Evolutionary conservation across 805 yeast species (phyloP).

Genomic region (Yarrowia phangngaensis): DNA sequence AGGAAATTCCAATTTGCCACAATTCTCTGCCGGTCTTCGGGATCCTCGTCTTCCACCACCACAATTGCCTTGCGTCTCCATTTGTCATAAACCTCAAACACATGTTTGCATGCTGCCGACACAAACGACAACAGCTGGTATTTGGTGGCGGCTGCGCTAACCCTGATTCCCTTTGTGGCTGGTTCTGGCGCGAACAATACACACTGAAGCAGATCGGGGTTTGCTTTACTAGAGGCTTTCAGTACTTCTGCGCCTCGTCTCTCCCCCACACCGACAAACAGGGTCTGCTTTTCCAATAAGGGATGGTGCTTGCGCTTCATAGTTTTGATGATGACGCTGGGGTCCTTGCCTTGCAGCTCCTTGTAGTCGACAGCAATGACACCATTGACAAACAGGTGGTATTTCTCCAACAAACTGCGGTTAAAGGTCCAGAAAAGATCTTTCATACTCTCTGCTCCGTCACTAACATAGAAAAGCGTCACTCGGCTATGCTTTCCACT

Average conservation of each 20-base stretch:
- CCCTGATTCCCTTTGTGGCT: background rate
- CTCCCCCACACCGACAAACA: constrained; percentile 3
- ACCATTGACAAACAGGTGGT: constrained; percentile 4
- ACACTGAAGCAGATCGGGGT: constrained; percentile 17
- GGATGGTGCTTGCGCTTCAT: background rate
- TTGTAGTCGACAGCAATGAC: constrained; percentile 7
- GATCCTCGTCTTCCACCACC: constrained; percentile 3
- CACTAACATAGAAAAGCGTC: constrained; percentile 10
- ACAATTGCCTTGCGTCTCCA: constrained; percentile 3
- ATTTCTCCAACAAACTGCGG: background rate
- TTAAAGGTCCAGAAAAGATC: constrained; percentile 1
- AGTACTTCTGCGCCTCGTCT: constrained; percentile 3
- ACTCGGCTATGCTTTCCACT: constrained; percentile 3
- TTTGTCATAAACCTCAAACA: constrained; percentile 10
- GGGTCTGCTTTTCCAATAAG: background rate
- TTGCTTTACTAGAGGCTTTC: background rate
- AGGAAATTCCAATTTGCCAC: constrained; percentile 8
- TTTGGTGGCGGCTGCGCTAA: too few relatives aligned
- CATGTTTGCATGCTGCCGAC: background rate
- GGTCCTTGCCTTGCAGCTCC: background rate
- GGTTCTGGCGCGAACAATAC: constrained; percentile 2
- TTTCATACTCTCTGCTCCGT: background rate
- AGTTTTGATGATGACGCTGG: background rate
- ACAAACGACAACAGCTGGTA: constrained; percentile 4
- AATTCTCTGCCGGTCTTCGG: background rate